phyloP scores from a whole-genome alignment of 2,329 filamentous ascomycete genomes.

The Fusarium subglutinans region DNA sequence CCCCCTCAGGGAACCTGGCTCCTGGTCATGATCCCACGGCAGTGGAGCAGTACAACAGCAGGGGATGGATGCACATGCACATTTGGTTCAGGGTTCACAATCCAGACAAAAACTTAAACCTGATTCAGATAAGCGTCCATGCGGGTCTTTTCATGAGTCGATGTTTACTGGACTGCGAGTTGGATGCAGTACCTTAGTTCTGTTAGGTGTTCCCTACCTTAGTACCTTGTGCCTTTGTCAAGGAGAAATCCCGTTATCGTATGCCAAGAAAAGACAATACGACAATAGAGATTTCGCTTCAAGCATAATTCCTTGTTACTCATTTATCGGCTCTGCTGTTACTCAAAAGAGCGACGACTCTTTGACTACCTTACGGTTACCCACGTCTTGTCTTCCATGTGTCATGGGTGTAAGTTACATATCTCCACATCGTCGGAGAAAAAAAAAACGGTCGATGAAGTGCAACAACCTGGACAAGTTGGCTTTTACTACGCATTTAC shows the following conservation, averaged over 20 bases:
- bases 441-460: not conserved
- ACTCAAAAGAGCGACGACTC: not conserved
- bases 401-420: not conserved
- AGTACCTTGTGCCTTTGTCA: not conserved
- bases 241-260: not conserved
- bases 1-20: constrained; percentile 11
- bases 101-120: not conserved
- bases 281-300: not conserved
- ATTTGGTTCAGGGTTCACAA: constrained; percentile 15
- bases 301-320: not conserved
- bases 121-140: constrained; percentile 12
- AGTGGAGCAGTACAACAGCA: constrained; percentile 24
- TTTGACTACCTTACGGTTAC: not conserved
- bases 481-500: not conserved
- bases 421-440: not conserved
- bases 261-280: not conserved
- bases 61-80: not conserved
- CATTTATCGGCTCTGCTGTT: not conserved
- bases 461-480: not conserved
- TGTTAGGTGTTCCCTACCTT: no score
- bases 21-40: constrained; percentile 29
- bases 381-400: constrained; percentile 8
- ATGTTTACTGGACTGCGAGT: not conserved
- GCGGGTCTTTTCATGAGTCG: not conserved
- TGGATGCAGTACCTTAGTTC: not conserved